Base-by-base conservation (phyloP, 768 basidiomycete genomes). In the Pleurotus giganteus region DNA sequence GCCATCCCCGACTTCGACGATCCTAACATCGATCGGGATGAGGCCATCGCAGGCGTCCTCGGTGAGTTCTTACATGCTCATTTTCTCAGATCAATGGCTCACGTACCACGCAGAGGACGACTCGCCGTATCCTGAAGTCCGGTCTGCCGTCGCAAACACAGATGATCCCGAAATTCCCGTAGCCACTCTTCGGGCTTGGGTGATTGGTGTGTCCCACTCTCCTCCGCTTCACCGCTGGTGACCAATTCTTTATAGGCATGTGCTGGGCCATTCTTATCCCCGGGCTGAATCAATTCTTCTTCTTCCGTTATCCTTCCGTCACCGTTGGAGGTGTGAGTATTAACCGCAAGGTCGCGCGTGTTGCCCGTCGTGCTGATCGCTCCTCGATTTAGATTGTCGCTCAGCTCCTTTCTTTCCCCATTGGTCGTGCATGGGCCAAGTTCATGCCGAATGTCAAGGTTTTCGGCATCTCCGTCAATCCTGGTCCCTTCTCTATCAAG, bases 251-350 rank as follows among this genome's bases (percentile, higher is more conserved):
- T 26, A 6, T n/a, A 57, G 55, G 58, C 17, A 53, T 93, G 13
- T 58, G 80, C 29, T 89, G 82, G 78, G 79, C 88, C 3, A 79
- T 89, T 31, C 58, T 90, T 63, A 75, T 84, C 51, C 75, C 84
- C 0, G 86, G 82, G 23, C 67, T 85, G 47, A 88, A 91, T 63
- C 88, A 88, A 57, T 87, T 89, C 71, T 86, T 89, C 71, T 86
- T 81, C 76, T 88, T 89, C 70, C 84, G 86, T 13, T 87, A 82
- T 63, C 89, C 89, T 3, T 77, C 81, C 5, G 85, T 91, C 32
- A 76, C 72, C 4, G 76, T 92, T 57, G 74, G 74, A 2, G 74
- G 75, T 47, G 78, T 79, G 63, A 60, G 71, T 61, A 15, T 31
- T 17, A 29, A 43, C 0, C 15, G n/a, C 42, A 17, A 24, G 42